These are phyloP conservation scores for Aspergillus tubingensis DNA, from an alignment of 2,329 filamentous ascomycete genomes.

Conservation along the genomic window DNA sequence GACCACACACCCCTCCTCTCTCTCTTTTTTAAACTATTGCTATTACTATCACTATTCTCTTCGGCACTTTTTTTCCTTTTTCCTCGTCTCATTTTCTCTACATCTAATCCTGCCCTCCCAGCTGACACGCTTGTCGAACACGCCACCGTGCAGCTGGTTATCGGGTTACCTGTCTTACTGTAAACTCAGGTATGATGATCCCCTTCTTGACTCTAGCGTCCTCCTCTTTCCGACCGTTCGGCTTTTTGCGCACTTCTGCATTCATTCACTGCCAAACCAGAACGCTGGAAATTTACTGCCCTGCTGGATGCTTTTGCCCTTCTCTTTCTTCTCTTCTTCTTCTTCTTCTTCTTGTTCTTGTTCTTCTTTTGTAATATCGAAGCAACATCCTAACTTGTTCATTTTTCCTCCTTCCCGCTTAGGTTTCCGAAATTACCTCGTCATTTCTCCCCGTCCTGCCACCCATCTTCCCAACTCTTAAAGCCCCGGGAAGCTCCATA, in stretches of 20 bases:
- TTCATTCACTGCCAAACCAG: constrained; percentile 7
- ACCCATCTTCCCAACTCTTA: constrained; percentile 14
- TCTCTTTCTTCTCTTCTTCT: not conserved
- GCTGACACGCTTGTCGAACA: constrained; percentile 21
- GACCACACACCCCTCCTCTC: constrained; percentile 7
- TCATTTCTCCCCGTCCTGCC: constrained; percentile 8
- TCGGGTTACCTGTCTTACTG: constrained; percentile 12
- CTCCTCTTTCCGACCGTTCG: constrained; percentile 13
- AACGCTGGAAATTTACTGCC: not conserved
- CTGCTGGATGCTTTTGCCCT: not conserved
- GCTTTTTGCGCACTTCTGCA: constrained; percentile 11
- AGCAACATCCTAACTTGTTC: constrained; percentile 14
- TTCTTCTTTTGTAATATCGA: not conserved
- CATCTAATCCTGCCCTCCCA: constrained; percentile 28
- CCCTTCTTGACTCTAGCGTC: constrained; percentile 6
- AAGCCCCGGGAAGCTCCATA: constrained; percentile 14
- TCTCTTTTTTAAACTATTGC: constrained; percentile 14
- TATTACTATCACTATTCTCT: no score
- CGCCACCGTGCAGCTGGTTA: constrained; percentile 18
- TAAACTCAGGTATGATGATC: constrained; percentile 7
- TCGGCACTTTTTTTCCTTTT: constrained; percentile 19
- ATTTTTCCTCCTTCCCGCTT: constrained; percentile 7
- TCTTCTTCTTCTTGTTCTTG: not conserved
- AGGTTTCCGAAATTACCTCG: constrained; percentile 10
- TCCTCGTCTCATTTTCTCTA: constrained; percentile 25